Conservation (phyloP, 1,139 yeast species). For the Meyerozyma athensensis region DNA sequence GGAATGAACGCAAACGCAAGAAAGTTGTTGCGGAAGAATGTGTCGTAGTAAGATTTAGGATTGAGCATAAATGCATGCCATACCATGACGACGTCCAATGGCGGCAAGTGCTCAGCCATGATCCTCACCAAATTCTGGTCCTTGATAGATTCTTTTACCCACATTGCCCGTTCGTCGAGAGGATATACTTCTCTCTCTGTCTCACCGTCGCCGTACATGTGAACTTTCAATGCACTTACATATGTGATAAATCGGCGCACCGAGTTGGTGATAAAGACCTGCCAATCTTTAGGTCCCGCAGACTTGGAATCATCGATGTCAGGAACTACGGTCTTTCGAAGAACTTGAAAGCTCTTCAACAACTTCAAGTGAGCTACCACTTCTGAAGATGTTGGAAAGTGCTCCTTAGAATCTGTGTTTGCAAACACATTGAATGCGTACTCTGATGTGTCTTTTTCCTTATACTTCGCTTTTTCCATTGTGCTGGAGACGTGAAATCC, state of each 20-base stretch:
- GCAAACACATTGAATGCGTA: not conserved
- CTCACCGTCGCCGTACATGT: slow-evolving; percentile 2
- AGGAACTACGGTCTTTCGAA: slow-evolving; percentile 16
- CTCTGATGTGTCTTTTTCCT: too few species aligned
- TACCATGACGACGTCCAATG: slow-evolving; percentile 35
- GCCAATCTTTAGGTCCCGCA: slow-evolving; percentile 21
- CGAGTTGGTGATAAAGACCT: slow-evolving; percentile 25
- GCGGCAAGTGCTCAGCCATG: slow-evolving; percentile 19
- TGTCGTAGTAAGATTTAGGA: slow-evolving; percentile 26
- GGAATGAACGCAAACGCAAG: slow-evolving; percentile 19
- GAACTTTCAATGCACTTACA: slow-evolving; percentile 17
- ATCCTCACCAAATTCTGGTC: slow-evolving; percentile 4
- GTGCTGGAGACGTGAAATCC: too few species aligned
- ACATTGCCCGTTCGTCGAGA: slow-evolving; percentile 6
- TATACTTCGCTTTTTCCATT: too few species aligned
- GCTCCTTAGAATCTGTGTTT: not conserved
- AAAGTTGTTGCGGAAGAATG: slow-evolving; percentile 21
- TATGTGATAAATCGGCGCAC: slow-evolving; percentile 26
- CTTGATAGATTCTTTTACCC: slow-evolving; percentile 5
- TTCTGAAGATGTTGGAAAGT: slow-evolving; percentile 10
- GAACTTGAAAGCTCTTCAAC: slow-evolving; percentile 22
- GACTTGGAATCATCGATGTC: slow-evolving; percentile 2
- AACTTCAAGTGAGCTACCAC: slow-evolving; percentile 28
- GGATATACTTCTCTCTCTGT: slow-evolving; percentile 2
- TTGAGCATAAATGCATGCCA: slow-evolving; percentile 35